Base-by-base conservation (phyloP, 2,329 filamentous ascomycete species). In the Calonectria pseudoreteaudii region DNA sequence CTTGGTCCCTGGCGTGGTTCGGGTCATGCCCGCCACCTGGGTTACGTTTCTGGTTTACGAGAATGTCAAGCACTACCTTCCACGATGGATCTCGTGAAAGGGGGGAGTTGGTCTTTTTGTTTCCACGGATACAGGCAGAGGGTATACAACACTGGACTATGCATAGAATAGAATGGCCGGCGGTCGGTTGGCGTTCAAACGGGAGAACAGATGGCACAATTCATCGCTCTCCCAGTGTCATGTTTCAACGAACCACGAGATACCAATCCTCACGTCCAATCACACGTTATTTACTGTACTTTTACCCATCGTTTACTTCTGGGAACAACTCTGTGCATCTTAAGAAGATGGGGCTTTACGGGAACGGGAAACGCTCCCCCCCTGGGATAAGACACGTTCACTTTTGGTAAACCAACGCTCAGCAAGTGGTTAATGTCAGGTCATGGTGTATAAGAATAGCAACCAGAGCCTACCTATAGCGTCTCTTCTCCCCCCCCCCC, bases 41-140 rank as follows among this genome's bases (percentile, higher is more conserved):
- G 95, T 98, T 68, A 98, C 96, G 1, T 98, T 99, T 83, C 85
- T 99, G 80, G 96, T 98, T 30, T 98, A 98, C 85, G 97, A 99
- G 87, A 98, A 98, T 84, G 93, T 94, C 73, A 95, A 94, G 85
- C 92, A 90, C 77, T 93, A 94, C 82, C 83, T 97, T 44, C 87
- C 91, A 30, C 80, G 80, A 58, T 87, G 85, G 88, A 23, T 81
- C 26, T 78, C 31, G 30, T 73, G 64, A 70, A 68, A 68, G n/a
- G 7, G 23, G 69, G n/a, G 47, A 23, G 26, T 36, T 14, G 16
- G 31, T 41, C 34, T 47, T 66, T 52, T 69, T 41, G 34, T 47
- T 31, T 66, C 49, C 68, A 10, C 26, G 2, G 10, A 23, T 41
- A 47, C 23, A 64, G 53, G 30, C 23, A 64, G 53, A 64, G 53